Conservation (phyloP, 306 rosid genomes). For the Elaeagnus macrophylla region DNA sequence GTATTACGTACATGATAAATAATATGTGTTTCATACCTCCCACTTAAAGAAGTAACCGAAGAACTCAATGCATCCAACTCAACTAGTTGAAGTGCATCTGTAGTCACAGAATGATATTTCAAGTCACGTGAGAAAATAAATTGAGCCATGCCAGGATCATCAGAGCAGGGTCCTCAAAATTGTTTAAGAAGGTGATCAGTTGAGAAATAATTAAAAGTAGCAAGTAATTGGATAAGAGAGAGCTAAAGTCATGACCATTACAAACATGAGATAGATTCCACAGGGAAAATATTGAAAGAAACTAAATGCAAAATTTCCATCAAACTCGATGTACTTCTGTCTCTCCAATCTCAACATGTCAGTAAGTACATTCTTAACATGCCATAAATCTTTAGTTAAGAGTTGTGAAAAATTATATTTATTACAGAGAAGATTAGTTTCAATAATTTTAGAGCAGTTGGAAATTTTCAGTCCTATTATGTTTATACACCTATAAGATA, state of each 20-base stretch:
- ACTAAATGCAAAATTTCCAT: neutral
- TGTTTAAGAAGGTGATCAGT: too few species aligned
- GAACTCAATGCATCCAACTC: slow-evolving; percentile 75
- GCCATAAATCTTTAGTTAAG: neutral
- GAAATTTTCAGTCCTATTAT: too few species aligned
- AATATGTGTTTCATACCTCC: too few species aligned
- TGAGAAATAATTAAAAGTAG: neutral
- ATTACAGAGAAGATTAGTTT: neutral
- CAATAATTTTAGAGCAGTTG: neutral
- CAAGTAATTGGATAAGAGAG: neutral
- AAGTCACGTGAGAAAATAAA: neutral
- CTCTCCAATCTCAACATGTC: neutral
- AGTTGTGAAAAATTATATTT: neutral
- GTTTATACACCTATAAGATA: too few species aligned
- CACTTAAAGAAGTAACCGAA: slow-evolving; percentile 51
- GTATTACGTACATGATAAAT: too few species aligned
- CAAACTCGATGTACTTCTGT: neutral
- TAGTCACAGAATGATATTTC: slow-evolving; percentile 9
- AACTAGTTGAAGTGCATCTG: slow-evolving; percentile 61
- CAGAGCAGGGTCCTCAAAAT: too few species aligned
- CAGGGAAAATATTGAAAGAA: neutral
- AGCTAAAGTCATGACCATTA: neutral
- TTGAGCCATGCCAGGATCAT: slow-evolving; percentile 3
- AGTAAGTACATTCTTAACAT: neutral
- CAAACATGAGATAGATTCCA: neutral